phyloP scores from a whole-genome alignment of 768 basidiomycete species.

The Suillus fuscotomentosus region DNA sequence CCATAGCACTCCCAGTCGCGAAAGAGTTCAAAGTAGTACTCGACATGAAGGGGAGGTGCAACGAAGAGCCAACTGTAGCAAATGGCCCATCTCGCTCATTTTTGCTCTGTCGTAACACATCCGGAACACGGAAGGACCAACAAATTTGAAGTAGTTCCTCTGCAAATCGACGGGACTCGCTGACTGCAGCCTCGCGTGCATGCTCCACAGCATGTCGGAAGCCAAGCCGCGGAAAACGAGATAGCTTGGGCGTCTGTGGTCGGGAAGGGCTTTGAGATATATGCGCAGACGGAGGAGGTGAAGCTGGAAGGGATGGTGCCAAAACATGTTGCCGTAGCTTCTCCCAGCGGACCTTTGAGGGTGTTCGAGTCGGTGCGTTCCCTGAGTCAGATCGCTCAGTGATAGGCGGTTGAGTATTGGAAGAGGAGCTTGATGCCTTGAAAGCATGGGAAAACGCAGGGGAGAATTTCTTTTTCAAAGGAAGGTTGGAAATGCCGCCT shows the following conservation, averaged over 20 bases:
- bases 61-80: conserved; percentile 32
- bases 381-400: conserved; percentile 3
- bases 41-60: conserved; percentile 44
- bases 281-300: conserved; percentile 15
- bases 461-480: conserved; percentile 11
- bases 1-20: conserved; percentile 17
- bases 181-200: conserved; percentile 47
- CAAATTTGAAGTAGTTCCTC: conserved; percentile 59
- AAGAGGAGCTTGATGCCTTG: conserved; percentile 6
- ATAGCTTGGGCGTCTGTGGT: conserved; percentile 47
- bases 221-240: conserved; percentile 48
- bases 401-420: background rate
- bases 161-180: conserved; percentile 49
- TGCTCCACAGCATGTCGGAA: conserved; percentile 68
- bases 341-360: conserved; percentile 50
- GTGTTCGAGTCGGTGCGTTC: conserved; percentile 16
- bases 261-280: conserved; percentile 12
- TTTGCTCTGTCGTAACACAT: conserved; percentile 24
- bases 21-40: conserved; percentile 26
- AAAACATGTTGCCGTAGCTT: conserved; percentile 54
- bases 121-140: conserved; percentile 49
- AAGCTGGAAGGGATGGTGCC: conserved; percentile 24
- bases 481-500: background rate
- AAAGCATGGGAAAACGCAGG: conserved; percentile 7
- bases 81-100: conserved; percentile 29